Evolutionary conservation across 225 moss, liverwort and hornwort genomes (phyloP), one percentile per base, ranked within the genome.

Genomic region (Climacium dendroides): DNA sequence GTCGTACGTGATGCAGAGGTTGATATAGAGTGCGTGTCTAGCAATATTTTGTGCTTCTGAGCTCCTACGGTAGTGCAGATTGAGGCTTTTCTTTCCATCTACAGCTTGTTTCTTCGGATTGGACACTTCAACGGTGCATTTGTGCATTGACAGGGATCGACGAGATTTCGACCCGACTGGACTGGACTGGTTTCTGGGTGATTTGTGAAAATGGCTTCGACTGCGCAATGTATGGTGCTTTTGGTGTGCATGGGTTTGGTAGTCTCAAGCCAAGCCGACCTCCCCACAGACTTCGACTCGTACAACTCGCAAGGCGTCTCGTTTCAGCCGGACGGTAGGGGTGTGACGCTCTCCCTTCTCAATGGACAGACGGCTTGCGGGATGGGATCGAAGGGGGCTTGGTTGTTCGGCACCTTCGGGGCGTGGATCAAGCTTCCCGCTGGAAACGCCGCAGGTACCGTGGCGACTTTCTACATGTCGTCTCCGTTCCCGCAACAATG

Each of bases 391-490:
- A 86, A 55, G 52, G 54, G 61, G 3, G 17, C 34, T 5, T 92
- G 67, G 60, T 8, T 94, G 13, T 94, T 5, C 34, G 94, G 92
- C 0, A 75, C 41, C 25, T 84, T 91, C 35, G 89, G 92, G 0
- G 89, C 89, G 11, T 89, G 85, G 85, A 86, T 93, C 4, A 94
- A 91, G 88, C 87, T 92, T 0, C 92, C 90, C 0, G 79, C 39
- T 1, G 89, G 88, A 3, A 75, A 93, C 10, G 93, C 94, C 26
- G 91, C 93, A 0, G 93, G 93, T 3, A 88, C 89, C 1, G 93
- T 93, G 32, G 89, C 91, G 10, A 92, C 90, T 28, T 71, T 94
- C 10, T 94, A 94, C 67, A 23, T 94, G 79, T 25, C 94, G 7
- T 94, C 93, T 1, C 20, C 86, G 13, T 43, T 28, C 1, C 86